Conservation (phyloP, 2,329 filamentous ascomycete genomes). For the Ascochyta clinopodiicola region DNA sequence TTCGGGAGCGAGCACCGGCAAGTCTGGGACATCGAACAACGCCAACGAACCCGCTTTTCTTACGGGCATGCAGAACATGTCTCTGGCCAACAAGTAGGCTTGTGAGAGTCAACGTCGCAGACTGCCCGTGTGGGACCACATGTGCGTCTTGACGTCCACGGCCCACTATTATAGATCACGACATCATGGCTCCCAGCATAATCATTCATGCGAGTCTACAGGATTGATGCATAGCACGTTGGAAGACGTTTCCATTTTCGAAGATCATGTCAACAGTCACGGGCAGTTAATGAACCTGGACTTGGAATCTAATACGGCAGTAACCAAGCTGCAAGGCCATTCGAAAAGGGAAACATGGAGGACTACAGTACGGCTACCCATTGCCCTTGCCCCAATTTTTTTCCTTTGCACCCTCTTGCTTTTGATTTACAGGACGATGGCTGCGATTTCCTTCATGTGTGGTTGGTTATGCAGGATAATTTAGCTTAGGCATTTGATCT, state of each 20-base stretch:
- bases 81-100: slow-evolving; percentile 28
- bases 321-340: background rate
- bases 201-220: background rate
- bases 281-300: background rate
- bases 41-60: slow-evolving; percentile 23
- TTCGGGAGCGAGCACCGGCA: slow-evolving; percentile 9
- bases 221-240: background rate
- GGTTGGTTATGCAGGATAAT: background rate
- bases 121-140: background rate
- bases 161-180: slow-evolving; percentile 8
- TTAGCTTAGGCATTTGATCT: background rate
- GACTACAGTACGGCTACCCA: slow-evolving; percentile 4
- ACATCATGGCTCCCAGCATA: background rate
- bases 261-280: background rate
- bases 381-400: background rate
- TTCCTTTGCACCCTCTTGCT: background rate
- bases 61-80: slow-evolving; percentile 36
- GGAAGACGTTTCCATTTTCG: background rate
- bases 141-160: background rate
- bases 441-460: background rate
- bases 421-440: background rate
- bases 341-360: background rate
- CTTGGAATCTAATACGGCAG: background rate
- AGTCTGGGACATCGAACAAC: slow-evolving; percentile 14
- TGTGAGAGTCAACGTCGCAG: background rate